Percentiles rank a stretch among this genome's conserved stretches.
Conservation (phyloP, 2,329 filamentous ascomycete genomes). For the Cladophialophora yegresii region DNA sequence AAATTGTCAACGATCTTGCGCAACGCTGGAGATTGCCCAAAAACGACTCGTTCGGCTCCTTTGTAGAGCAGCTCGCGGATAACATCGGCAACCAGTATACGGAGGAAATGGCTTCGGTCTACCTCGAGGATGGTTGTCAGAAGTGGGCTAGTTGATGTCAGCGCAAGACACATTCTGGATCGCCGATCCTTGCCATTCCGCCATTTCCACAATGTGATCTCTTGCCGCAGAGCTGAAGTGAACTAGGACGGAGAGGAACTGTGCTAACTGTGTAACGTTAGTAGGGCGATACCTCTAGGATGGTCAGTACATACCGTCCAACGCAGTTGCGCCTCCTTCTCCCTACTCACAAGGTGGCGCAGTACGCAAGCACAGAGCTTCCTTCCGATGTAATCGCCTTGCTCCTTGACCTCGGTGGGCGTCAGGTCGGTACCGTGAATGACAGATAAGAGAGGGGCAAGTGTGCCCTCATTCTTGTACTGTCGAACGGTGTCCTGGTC, state of each 20-base stretch:
- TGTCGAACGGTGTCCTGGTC: slow-evolving; percentile 19
- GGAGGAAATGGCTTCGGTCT: slow-evolving; percentile 22
- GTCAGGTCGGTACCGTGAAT: slow-evolving; percentile 6
- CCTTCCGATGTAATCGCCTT: slow-evolving; percentile 17
- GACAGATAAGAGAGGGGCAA: slow-evolving; percentile 8
- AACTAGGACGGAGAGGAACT: slow-evolving; percentile 23
- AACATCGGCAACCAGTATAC: slow-evolving; percentile 31
- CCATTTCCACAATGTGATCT: slow-evolving; percentile 1
- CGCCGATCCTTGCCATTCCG: slow-evolving; percentile 11
- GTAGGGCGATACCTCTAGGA: not conserved
- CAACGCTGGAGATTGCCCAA: slow-evolving; percentile 5
- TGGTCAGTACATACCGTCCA: slow-evolving; percentile 13
- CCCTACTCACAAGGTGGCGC: slow-evolving; percentile 17
- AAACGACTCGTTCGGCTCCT: slow-evolving; percentile 9
- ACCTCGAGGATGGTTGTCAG: slow-evolving; percentile 15
- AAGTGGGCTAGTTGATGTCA: slow-evolving; percentile 13
- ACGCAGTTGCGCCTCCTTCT: slow-evolving; percentile 13
- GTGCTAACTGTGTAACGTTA: slow-evolving; percentile 17
- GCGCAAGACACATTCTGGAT: not conserved
- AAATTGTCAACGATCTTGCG: slow-evolving; percentile 13
- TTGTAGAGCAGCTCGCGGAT: slow-evolving; percentile 25
- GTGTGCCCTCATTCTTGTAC: slow-evolving; percentile 15
- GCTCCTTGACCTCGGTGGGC: slow-evolving; percentile 1
- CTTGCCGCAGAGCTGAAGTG: slow-evolving; percentile 1
- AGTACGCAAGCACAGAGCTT: slow-evolving; percentile 17